Base-by-base conservation (phyloP, 106 monocot species). In the Dioscorea zingiberensis region DNA sequence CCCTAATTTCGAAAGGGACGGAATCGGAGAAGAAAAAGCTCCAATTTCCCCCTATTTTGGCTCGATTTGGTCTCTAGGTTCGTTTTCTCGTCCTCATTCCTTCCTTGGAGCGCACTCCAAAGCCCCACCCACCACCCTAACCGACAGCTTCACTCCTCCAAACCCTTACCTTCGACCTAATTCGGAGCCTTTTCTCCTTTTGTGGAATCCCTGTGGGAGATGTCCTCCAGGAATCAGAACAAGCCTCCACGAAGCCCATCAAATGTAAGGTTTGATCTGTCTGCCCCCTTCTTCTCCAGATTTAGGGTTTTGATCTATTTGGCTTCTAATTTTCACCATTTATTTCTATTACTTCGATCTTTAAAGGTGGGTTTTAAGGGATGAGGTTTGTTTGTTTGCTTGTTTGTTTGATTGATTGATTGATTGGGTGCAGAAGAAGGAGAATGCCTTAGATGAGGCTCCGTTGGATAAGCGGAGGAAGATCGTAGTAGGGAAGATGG, bases 391-490 rank as follows among this genome's bases (percentile, higher is more conserved):
- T n/a, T n/a, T n/a, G n/a, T n/a, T n/a, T n/a, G n/a, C n/a, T n/a
- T n/a, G n/a, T n/a, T n/a, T n/a, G n/a, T n/a, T n/a, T n/a, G n/a
- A n/a, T n/a, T n/a, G 38, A 38, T 38, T 38, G 38, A 38, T 38
- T 38, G 38, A 38, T 8, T 38, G 38, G 38, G 38, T 16, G 58
- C 44, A 83, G 87, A 73, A 72, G 71, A 91, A 87, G 81, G 91
- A 86, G 59, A 79, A 78, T 60, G 10, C 4, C 0, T 38, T 74
- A 12, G 80, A 84, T 12, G 81, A 84, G 60, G 59, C 25, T 32
- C 82, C 78, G 17, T 22, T 76, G 59, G 87, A 79, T 69, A 86
- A 90, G 70, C 66, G 85, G 66, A 48, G 87, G 64, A 70, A 69
- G 61, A 69, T 82, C 22, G 79, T 51, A 48, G 55, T 57, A 14